Percentiles rank a stretch among this genome's conserved stretches.
Evolutionary conservation across 208 protist species (phyloP).

Genomic region (Leishmania amazonensis): DNA sequence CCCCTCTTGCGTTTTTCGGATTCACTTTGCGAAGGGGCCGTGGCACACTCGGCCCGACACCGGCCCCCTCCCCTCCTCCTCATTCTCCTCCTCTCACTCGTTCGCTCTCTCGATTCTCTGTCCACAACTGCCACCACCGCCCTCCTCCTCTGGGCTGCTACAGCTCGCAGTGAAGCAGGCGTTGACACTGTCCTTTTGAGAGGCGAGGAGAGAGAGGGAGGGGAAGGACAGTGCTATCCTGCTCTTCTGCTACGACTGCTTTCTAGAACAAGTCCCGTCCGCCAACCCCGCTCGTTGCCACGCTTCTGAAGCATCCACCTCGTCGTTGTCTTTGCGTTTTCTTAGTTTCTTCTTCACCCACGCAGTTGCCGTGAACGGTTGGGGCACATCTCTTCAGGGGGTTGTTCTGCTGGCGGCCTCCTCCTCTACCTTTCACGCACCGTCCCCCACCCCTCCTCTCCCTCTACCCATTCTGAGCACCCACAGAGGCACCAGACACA

Average conservation of each 20-base stretch:
- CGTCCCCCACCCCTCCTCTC: too few species aligned
- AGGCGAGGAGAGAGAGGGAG: neutral
- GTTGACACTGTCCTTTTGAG: neutral
- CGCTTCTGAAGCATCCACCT: neutral
- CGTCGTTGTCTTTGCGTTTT: neutral
- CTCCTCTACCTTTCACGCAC: neutral
- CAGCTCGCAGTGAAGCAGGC: neutral
- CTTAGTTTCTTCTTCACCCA: neutral
- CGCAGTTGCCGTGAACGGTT: neutral
- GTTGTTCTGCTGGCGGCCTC: neutral
- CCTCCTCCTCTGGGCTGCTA: neutral
- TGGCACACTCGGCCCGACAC: neutral
- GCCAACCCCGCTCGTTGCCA: neutral
- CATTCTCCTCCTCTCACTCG: neutral
- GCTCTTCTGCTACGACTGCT: too few species aligned
- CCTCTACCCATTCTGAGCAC: too few species aligned
- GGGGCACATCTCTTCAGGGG: neutral
- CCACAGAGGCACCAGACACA: too few species aligned
- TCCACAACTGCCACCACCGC: neutral
- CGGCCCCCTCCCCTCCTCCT: neutral
- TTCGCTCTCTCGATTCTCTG: neutral
- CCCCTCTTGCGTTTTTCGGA: neutral
- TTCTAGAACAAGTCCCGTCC: too few species aligned
- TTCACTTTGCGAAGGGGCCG: neutral
- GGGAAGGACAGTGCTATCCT: too few species aligned